Conservation (phyloP, 495 filamentous ascomycete genomes). For the Terfezia claveryi region DNA sequence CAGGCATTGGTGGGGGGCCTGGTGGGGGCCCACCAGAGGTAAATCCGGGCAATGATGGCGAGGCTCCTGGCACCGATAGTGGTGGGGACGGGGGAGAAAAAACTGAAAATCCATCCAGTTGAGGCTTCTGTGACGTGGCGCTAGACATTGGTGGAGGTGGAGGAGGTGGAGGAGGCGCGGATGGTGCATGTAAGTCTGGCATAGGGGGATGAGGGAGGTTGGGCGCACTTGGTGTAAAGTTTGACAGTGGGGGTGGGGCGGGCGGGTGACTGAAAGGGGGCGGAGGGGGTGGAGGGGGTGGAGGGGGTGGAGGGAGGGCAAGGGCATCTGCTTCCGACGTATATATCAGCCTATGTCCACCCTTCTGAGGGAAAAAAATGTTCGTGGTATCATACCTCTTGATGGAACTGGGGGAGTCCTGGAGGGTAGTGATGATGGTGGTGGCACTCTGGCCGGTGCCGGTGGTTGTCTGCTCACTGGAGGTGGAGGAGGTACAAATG, state of each 20-base stretch:
- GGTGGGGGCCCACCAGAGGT: constrained; percentile 17
- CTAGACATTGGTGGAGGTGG: constrained; percentile 2
- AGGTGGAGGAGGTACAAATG: constrained; percentile 37
- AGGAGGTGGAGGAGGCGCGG: constrained; percentile 16
- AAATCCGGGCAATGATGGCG: constrained; percentile 13
- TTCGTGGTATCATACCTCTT: constrained; percentile 10
- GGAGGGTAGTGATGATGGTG: constrained; percentile 13
- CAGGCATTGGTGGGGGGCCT: too few relatives aligned
- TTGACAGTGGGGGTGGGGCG: constrained; percentile 11
- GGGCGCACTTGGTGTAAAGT: constrained; percentile 20
- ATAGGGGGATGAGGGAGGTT: constrained; percentile 19
- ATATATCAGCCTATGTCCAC: too few relatives aligned
- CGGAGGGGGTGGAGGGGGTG: constrained; percentile 21
- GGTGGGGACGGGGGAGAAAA: not conserved
- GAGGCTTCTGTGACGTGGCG: not conserved
- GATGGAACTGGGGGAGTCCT: constrained; percentile 10
- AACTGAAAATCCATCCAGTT: constrained; percentile 21
- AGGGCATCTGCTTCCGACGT: not conserved
- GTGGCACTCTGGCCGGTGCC: constrained; percentile 34
- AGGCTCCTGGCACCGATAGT: constrained; percentile 18
- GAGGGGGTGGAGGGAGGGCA: constrained; percentile 2
- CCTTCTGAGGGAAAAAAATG: not conserved
- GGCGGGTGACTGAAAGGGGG: constrained; percentile 20
- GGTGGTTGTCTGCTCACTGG: constrained; percentile 42
- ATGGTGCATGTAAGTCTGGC: constrained; percentile 17